phyloP scores from a whole-genome alignment of 108 stramenopile species.

The Skeletonema tropicum region DNA sequence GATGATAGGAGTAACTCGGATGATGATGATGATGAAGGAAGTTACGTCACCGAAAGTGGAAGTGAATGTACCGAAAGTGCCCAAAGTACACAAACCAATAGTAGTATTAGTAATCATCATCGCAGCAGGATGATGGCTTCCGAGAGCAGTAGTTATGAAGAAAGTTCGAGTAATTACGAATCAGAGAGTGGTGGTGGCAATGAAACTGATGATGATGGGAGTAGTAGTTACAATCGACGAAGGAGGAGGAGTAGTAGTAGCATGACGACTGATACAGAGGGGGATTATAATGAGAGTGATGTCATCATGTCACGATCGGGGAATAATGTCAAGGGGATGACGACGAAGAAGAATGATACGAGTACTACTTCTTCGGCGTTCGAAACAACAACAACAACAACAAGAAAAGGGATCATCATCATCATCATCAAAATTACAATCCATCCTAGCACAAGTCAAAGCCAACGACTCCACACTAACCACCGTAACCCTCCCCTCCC shows the following conservation, averaged over 20 bases:
- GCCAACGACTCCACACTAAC: constrained; percentile 11
- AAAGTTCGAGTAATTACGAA: not conserved
- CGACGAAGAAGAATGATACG: not conserved
- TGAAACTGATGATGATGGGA: not conserved
- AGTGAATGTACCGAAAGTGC: not conserved
- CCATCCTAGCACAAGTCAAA: constrained; percentile 1
- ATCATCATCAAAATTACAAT: not conserved
- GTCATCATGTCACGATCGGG: constrained; percentile 1
- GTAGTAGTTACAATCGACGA: not conserved
- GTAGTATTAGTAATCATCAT: not conserved
- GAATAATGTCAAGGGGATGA: not conserved
- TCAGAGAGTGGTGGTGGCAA: not conserved
- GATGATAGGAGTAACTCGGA: too few species aligned
- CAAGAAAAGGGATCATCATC: not conserved
- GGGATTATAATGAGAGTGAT: not conserved
- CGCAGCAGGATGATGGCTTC: not conserved
- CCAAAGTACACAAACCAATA: not conserved
- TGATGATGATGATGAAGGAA: not conserved
- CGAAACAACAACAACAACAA: too few species aligned
- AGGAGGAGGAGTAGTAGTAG: not conserved
- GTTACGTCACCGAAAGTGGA: not conserved
- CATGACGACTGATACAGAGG: too few species aligned
- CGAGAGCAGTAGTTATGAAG: not conserved
- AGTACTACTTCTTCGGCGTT: not conserved
- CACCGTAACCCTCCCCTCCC: constrained; percentile 8